These are phyloP conservation scores for Ganoderma lingzhi DNA, from an alignment of 1,284 basidiomycete genomes.

Conservation along the genomic window DNA sequence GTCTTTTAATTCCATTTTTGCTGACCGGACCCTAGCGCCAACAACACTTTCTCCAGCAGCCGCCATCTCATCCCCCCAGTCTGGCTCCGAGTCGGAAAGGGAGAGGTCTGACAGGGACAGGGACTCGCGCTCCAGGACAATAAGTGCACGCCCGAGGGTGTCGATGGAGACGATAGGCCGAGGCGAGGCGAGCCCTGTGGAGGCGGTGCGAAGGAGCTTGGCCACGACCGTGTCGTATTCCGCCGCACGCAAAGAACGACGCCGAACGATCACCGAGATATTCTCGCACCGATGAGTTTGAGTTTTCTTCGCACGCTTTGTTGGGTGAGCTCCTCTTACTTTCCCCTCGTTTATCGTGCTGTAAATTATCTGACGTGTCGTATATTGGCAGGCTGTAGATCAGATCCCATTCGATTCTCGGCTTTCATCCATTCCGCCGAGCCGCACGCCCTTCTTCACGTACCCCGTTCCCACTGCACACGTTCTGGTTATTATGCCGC, in stretches of 20 bases:
- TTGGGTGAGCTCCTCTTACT: slow-evolving; percentile 17
- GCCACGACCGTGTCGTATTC: slow-evolving; percentile 47
- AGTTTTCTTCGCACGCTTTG: slow-evolving; percentile 19
- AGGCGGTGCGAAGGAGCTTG: slow-evolving; percentile 39
- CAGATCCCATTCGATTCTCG: slow-evolving; percentile 12
- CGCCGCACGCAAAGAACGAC: slow-evolving; percentile 50
- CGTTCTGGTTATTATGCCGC: slow-evolving; percentile 17
- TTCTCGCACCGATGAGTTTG: slow-evolving; percentile 44
- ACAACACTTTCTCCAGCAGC: slow-evolving; percentile 30
- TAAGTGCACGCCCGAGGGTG: slow-evolving; percentile 50
- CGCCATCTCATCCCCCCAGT: slow-evolving; percentile 45
- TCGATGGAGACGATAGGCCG: slow-evolving; percentile 52
- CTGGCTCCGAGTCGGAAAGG: slow-evolving; percentile 64
- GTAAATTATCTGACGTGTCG: background rate
- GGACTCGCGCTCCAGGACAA: slow-evolving; percentile 52
- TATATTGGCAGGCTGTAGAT: slow-evolving; percentile 24
- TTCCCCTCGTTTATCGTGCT: background rate
- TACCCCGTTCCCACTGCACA: slow-evolving; percentile 14
- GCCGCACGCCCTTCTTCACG: slow-evolving; percentile 8
- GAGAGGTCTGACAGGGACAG: slow-evolving; percentile 44
- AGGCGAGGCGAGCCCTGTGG: slow-evolving; percentile 44
- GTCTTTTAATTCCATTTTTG: slow-evolving; percentile 43
- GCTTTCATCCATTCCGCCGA: background rate
- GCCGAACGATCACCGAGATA: slow-evolving; percentile 59
- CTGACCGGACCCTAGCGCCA: slow-evolving; percentile 34